phyloP scores from a whole-genome alignment of 2,329 filamentous ascomycete species.

The Bipolaris bicolor region DNA sequence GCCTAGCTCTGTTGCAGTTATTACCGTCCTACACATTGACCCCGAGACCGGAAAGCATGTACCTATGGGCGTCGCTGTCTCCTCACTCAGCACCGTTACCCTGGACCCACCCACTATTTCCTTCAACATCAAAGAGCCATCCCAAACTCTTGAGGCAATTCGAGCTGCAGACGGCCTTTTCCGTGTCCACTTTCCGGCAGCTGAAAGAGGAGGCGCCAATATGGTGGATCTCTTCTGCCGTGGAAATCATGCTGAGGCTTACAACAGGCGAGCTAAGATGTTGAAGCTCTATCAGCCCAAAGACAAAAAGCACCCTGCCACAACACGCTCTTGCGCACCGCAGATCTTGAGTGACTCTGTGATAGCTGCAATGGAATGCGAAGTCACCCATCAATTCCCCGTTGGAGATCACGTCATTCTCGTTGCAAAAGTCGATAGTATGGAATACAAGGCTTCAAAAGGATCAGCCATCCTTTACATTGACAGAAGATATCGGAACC shows the following conservation, averaged over 20 bases:
- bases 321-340: constrained; percentile 22
- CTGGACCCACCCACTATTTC: constrained; percentile 64
- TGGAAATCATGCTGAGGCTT: constrained; percentile 35
- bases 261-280: constrained; percentile 21
- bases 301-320: not conserved
- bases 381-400: constrained; percentile 44
- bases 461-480: constrained; percentile 34
- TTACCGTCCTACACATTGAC: constrained; percentile 51
- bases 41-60: constrained; percentile 18
- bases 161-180: constrained; percentile 51
- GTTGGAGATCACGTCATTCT: constrained; percentile 57
- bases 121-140: constrained; percentile 66
- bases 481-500: constrained; percentile 31
- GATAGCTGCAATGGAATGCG: constrained; percentile 43
- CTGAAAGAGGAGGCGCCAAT: constrained; percentile 34
- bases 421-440: constrained; percentile 50
- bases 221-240: constrained; percentile 40
- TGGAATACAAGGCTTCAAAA: constrained; percentile 9
- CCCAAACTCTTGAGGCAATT: constrained; percentile 62
- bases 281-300: constrained; percentile 18
- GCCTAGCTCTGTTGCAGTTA: constrained; percentile 63
- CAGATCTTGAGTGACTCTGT: constrained; percentile 22
- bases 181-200: constrained; percentile 58
- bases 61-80: constrained; percentile 60
- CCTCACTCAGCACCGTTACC: constrained; percentile 66